A percentile compares a stretch with the other conserved stretches of the same genome.
Evolutionary conservation across 2,329 filamentous ascomycete species (phyloP).

Genomic region (Fusarium austroafricanum): DNA sequence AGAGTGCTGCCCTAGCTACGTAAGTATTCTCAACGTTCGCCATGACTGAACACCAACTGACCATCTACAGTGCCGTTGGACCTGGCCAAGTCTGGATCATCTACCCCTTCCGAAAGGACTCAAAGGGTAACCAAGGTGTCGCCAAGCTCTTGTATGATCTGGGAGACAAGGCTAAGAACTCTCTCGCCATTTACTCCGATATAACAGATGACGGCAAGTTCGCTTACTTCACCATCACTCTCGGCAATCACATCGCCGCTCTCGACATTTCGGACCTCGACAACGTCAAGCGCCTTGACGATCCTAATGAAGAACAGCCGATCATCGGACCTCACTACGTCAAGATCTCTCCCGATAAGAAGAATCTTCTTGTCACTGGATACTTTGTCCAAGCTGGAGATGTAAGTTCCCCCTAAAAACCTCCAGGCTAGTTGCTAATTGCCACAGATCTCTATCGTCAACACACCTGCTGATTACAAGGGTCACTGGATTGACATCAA

Average conservation of each 20-base stretch:
- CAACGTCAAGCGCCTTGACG: slow-evolving; percentile 70
- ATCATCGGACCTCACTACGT: slow-evolving; percentile 72
- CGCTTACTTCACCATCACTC: slow-evolving; percentile 70
- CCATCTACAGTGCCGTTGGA: slow-evolving; percentile 59
- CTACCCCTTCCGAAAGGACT: slow-evolving; percentile 68
- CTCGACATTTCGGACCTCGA: slow-evolving; percentile 60
- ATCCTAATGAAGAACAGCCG: slow-evolving; percentile 68
- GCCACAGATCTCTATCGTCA: slow-evolving; percentile 64
- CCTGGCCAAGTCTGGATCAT: slow-evolving; percentile 73
- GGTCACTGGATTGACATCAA: slow-evolving; percentile 70
- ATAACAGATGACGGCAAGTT: slow-evolving; percentile 68
- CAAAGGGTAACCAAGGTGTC: slow-evolving; percentile 66
- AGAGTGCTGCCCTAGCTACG: slow-evolving; percentile 69
- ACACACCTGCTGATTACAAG: slow-evolving; percentile 72
- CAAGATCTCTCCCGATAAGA: slow-evolving; percentile 73
- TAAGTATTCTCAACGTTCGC: slow-evolving; percentile 23
- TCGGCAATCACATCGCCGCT: slow-evolving; percentile 66
- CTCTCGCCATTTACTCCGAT: slow-evolving; percentile 70
- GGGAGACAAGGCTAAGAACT: slow-evolving; percentile 65
- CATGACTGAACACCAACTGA: background rate
- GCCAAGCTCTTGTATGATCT: slow-evolving; percentile 69
- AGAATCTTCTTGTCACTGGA: slow-evolving; percentile 72
- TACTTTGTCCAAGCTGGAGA: slow-evolving; percentile 74
- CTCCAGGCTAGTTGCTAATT: fast-evolving
- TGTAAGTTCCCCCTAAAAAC: slow-evolving; percentile 35